Base-by-base conservation (phyloP, 139 green algal genomes). In the Closterium sp. region DNA sequence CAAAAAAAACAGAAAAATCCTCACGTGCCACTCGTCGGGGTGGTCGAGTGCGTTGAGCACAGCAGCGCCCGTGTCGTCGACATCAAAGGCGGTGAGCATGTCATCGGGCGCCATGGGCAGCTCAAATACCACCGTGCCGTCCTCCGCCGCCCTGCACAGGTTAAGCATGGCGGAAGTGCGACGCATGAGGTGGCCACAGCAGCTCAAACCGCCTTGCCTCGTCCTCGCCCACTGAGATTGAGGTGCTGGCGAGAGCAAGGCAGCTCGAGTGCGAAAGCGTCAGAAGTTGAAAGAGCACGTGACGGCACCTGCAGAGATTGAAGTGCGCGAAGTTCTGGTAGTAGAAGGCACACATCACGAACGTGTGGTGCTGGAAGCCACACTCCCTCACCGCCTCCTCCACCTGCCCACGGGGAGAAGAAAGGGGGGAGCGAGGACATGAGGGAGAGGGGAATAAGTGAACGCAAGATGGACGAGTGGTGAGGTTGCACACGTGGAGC, bases 351-450 rank as follows among this genome's bases (percentile, higher is more conserved):
- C 34, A 66, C 34, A 91, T 64, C 32, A 91, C 33, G 55, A 91
- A 91, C 23, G 88, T 91, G 88, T 91, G 55, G 88, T 91, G 35
- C 55, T 89, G 33, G 88, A 91, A 91, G 6, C 33, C 55, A 10
- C 33, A n/a, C 21, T 9, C 31, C 34, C 55, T 31, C 34, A 91
- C 83, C 81, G 66, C 83, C 43, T 34, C 31, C 55, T 91, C 88
- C 81, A 91, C 88, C 88, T 91, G 88, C 33, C 31, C n/a, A n/a
- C n/a, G n/a, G n/a, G n/a, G n/a, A n/a, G n/a, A 9, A 2, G 30
- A 86, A 1, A 19, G 28, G 8, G 25, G 8, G 31, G 38, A 85
- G 38, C 25, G 10, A 76, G 2, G 55, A 19, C 55, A 76, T 19
- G 25, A 4, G 6, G 36, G 36, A 55, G 55, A 19, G 55, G n/a